Evolutionary conservation across 257 asterid genomes (phyloP).

Genomic region (Ilex aquifolium): DNA sequence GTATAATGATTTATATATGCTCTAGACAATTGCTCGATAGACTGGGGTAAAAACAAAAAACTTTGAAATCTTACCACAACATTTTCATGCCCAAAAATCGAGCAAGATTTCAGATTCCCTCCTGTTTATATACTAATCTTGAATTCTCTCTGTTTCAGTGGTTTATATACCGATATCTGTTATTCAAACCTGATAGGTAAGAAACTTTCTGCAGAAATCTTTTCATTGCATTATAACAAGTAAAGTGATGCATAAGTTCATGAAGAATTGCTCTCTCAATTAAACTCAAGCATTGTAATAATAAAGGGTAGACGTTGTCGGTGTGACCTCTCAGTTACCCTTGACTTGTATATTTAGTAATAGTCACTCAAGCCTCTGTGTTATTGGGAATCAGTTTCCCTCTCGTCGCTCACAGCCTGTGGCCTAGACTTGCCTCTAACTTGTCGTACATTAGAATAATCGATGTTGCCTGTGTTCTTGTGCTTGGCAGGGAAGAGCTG

Average conservation of each 20-base stretch:
- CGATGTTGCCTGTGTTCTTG: not conserved
- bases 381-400: not conserved
- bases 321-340: not conserved
- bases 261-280: not conserved
- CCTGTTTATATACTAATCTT: too few species aligned
- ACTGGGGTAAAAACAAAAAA: not conserved
- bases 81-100: not conserved
- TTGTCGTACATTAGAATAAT: not conserved
- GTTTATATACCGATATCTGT: conserved; percentile 83
- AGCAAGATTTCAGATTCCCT: too few species aligned
- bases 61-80: not conserved
- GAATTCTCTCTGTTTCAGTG: conserved; percentile 45
- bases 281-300: not conserved
- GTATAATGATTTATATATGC: conserved; percentile 13
- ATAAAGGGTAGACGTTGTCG: not conserved
- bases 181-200: conserved; percentile 90
- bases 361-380: not conserved
- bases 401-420: not conserved
- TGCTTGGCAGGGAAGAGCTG: conserved; percentile 50
- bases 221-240: not conserved
- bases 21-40: conserved; percentile 2
- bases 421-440: not conserved
- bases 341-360: too few species aligned
- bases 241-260: not conserved
- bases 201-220: conserved; percentile 7